Conservation (phyloP, 1,139 yeast genomes). For the Wickerhamiella infanticola region DNA sequence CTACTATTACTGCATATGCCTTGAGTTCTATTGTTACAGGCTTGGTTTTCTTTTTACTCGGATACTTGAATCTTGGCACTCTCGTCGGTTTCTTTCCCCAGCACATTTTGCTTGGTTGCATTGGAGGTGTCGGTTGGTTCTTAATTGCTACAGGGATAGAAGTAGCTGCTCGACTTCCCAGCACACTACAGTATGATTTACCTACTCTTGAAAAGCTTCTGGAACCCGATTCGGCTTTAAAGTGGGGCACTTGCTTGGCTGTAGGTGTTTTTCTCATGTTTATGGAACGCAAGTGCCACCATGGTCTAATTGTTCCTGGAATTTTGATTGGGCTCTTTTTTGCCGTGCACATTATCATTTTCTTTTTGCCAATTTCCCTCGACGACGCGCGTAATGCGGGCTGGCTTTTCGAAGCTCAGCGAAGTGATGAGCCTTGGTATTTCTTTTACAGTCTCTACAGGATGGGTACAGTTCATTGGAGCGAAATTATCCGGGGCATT, state of each 20-base stretch:
- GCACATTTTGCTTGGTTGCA: constrained; percentile 90
- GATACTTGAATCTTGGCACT: constrained; percentile 66
- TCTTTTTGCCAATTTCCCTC: constrained; percentile 53
- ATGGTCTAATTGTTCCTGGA: constrained; percentile 66
- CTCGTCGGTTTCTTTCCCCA: constrained; percentile 92
- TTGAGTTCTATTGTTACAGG: constrained; percentile 78
- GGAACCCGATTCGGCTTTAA: constrained; percentile 31
- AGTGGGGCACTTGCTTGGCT: constrained; percentile 59
- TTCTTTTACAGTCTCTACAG: constrained; percentile 61
- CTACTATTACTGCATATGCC: constrained; percentile 78
- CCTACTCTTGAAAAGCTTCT: constrained; percentile 34
- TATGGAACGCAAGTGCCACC: constrained; percentile 48
- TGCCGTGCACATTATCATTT: constrained; percentile 51
- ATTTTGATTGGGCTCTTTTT: constrained; percentile 61
- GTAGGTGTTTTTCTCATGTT: constrained; percentile 44
- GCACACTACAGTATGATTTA: constrained; percentile 50
- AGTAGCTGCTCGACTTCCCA: constrained; percentile 66
- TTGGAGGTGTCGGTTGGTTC: constrained; percentile 96
- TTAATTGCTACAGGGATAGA: constrained; percentile 80
- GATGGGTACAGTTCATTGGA: constrained; percentile 58
- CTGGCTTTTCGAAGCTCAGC: constrained; percentile 65
- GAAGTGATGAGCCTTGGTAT: constrained; percentile 69
- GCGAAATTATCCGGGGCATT: constrained; percentile 45
- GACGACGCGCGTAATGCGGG: constrained; percentile 51
- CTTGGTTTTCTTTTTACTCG: constrained; percentile 55